Percentiles rank a stretch among this genome's conserved stretches.
phyloP scores from a whole-genome alignment of 495 filamentous ascomycete species.

The Penicillium coffeae region DNA sequence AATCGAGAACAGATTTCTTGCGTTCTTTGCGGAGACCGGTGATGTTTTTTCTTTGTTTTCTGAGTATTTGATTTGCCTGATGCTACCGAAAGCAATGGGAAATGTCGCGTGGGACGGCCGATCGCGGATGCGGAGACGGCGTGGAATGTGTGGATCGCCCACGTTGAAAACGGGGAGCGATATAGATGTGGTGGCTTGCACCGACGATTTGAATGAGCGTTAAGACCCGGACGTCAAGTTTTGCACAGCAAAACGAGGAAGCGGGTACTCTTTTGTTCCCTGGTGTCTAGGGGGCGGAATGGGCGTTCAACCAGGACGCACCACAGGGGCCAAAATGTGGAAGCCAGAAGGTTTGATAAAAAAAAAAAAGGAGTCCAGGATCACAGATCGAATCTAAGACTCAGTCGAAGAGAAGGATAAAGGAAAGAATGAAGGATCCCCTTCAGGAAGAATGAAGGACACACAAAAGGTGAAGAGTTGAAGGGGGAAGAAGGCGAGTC shows the following conservation, averaged over 20 bases:
- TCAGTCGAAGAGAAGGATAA: conserved; percentile 27
- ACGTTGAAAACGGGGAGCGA: not conserved
- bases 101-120: conserved; percentile 28
- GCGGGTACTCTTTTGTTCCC: conserved; percentile 21
- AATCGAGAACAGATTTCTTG: not conserved
- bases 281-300: conserved; percentile 27
- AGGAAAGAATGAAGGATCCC: conserved; percentile 19
- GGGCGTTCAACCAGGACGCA: conserved; percentile 43
- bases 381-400: conserved; percentile 36
- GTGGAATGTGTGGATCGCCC: conserved; percentile 16
- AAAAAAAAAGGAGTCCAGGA: conserved; percentile 35
- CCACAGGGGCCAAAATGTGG: conserved; percentile 17
- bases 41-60: conserved; percentile 2
- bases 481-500: conserved; percentile 7
- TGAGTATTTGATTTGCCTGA: conserved; percentile 11
- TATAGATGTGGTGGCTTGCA: conserved; percentile 15
- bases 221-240: conserved; percentile 10
- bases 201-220: conserved; percentile 22
- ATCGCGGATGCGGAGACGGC: conserved; percentile 30
- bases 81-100: conserved; percentile 4
- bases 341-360: conserved; percentile 9
- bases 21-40: not conserved
- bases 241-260: conserved; percentile 26
- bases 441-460: conserved; percentile 10
- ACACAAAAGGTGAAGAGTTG: not conserved